A percentile compares a stretch with the other conserved stretches of the same genome.
These are phyloP conservation scores for Wallacemonas sp. DNA, from an alignment of 208 protist genomes.

Conservation along the genomic window DNA sequence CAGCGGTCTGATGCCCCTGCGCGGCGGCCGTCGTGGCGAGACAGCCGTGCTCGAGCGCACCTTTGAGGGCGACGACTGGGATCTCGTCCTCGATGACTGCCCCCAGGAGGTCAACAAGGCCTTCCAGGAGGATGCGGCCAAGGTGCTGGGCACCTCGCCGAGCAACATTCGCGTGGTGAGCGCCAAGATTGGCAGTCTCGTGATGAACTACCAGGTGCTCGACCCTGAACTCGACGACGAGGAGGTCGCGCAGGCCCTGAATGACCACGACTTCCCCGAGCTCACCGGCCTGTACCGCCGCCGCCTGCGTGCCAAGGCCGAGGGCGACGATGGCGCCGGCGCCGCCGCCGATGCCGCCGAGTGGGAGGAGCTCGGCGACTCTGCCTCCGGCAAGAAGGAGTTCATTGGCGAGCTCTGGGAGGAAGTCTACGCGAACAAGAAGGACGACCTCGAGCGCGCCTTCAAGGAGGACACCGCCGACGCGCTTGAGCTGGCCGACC, in stretches of 20 bases:
- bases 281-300: conserved; percentile 43
- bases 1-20: neutral
- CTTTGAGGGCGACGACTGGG: conserved; percentile 59
- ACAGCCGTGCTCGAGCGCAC: conserved; percentile 24
- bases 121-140: conserved; percentile 46
- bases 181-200: conserved; percentile 19
- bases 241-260: conserved; percentile 31
- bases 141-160: conserved; percentile 31
- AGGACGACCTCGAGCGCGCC: conserved; percentile 32
- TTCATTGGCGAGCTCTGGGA: conserved; percentile 34
- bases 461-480: conserved; percentile 39
- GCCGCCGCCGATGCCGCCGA: conserved; percentile 6
- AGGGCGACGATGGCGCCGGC: neutral
- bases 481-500: conserved; percentile 24
- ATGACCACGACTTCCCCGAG: conserved; percentile 48
- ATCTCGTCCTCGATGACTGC: conserved; percentile 29
- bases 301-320: conserved; percentile 13
- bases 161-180: conserved; percentile 32
- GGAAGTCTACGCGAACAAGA: conserved; percentile 16
- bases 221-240: conserved; percentile 28
- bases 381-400: conserved; percentile 21
- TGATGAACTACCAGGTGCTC: conserved; percentile 39
- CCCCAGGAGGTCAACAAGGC: conserved; percentile 25
- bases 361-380: conserved; percentile 26
- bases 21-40: neutral